These are phyloP conservation scores for Solanum arcanum DNA, from an alignment of 257 asterid species.

Conservation along the genomic window DNA sequence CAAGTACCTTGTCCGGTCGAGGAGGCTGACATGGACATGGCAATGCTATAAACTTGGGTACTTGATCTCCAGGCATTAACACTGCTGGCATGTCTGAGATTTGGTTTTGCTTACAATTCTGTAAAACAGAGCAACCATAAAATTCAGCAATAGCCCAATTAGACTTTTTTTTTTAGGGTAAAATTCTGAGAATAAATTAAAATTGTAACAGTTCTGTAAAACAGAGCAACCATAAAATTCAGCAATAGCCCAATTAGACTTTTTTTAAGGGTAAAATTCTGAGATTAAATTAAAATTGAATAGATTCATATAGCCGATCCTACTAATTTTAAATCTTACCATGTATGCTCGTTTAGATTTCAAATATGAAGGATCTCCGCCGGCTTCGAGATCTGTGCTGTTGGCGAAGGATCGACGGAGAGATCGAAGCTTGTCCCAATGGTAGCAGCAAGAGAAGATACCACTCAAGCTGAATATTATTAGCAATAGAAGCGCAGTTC, in stretches of 20 bases:
- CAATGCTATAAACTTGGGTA: conserved; percentile 57
- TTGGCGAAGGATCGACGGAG: conserved; percentile 30
- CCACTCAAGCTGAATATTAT: conserved; percentile 86
- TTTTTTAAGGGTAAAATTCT: neutral
- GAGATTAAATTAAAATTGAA: neutral
- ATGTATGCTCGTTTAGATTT: conserved; percentile 27
- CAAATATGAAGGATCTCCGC: conserved; percentile 16
- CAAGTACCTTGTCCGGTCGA: conserved; percentile 10
- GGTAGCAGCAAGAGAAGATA: conserved; percentile 84
- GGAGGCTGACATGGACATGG: conserved; percentile 57
- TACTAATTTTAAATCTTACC: conserved; percentile 16
- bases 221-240: neutral
- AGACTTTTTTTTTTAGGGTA: neutral
- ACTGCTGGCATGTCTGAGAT: conserved; percentile 64
- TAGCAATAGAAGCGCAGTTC: conserved; percentile 75
- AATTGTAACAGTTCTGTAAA: conserved; percentile 17
- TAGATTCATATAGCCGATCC: neutral
- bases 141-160: neutral
- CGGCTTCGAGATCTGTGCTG: conserved; percentile 22
- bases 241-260: neutral
- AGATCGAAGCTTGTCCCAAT: conserved; percentile 88
- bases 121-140: neutral
- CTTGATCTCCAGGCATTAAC: conserved; percentile 67
- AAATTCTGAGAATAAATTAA: no score
- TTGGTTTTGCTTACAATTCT: conserved; percentile 39